phyloP scores from a whole-genome alignment of 345 rosid species.

The Bretschneidera sinensis region DNA sequence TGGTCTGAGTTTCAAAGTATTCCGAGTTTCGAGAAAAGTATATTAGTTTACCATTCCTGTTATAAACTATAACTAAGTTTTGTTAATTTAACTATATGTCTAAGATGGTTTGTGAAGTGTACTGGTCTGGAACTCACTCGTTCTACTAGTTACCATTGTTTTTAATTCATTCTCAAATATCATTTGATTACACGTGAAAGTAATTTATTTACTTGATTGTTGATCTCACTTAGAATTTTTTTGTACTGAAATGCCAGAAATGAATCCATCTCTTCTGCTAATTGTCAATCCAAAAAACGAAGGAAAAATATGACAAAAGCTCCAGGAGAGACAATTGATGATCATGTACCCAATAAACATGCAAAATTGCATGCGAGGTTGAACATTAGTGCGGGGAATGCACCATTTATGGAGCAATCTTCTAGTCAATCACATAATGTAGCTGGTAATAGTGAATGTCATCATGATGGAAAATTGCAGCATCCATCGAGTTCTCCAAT shows the following conservation, averaged over 20 bases:
- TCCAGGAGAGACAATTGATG: slow-evolving; percentile 19
- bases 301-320: slow-evolving; percentile 14
- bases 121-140: too few relatives aligned
- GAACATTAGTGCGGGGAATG: slow-evolving; percentile 14
- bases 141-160: not conserved
- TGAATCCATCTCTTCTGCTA: slow-evolving; percentile 11
- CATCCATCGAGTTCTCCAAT: slow-evolving; percentile 17
- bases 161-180: not conserved
- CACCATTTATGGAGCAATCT: slow-evolving; percentile 14
- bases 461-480: slow-evolving; percentile 11
- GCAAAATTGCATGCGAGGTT: slow-evolving; percentile 25
- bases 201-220: not conserved
- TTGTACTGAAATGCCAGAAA: slow-evolving; percentile 17
- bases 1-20: too few relatives aligned
- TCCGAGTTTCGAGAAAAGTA: too few relatives aligned
- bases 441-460: slow-evolving; percentile 11
- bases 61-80: too few relatives aligned
- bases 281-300: slow-evolving; percentile 28
- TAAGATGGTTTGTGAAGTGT: too few relatives aligned
- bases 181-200: not conserved
- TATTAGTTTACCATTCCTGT: too few relatives aligned
- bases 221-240: not conserved
- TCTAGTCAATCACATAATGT: slow-evolving; percentile 16
- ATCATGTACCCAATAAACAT: slow-evolving; percentile 17
- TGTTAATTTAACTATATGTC: too few relatives aligned